Evolutionary conservation across 805 yeast species (phyloP), one percentile per base, ranked within the genome.

Genomic region (Schwanniomyces pseudopolymorphus): DNA sequence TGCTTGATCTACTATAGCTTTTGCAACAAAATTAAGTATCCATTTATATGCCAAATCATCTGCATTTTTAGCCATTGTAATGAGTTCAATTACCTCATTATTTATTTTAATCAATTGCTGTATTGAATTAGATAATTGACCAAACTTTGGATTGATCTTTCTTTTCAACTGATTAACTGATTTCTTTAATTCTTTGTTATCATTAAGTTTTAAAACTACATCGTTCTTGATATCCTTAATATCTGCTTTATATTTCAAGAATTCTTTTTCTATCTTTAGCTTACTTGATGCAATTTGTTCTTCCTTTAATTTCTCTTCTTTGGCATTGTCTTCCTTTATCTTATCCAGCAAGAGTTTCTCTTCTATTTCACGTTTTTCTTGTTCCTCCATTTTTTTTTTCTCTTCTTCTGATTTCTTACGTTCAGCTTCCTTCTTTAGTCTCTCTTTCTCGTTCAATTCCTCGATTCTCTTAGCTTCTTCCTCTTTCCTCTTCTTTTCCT

Each of bases 1-100:
- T 1, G 97, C 92, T 67, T 94, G 99, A 22, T 86, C 81, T 1
- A 94, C 88, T 1, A 91, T 69, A 3, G 92, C 87, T 60, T 94
- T 94, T 4, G 97, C 86, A 24, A 87, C 78, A 58, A 85, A 85
- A 59, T 94, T 94, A 28, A 90, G 67, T 5, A 87, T 75, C 90
- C 95, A 91, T 27, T 76, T 64, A 56, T 70, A 87, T 0, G 84
- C 85, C 14, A 85, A 57, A 2, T 75, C 77, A 50, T 77, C 6
- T 59, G 52, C 33, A 1, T 51, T 41, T 31, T 73, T 70, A 0
- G 87, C 77, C 33, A 77, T 75, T 4, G 54, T 62, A 3, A 92
- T 66, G 25, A 84, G 59, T 4, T 57, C 67, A 1, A 69, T 55
- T 2, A 94, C 67, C 40, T 84, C 89, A 5, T 54, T 49, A 1